Evolutionary conservation across 108 stramenopile genomes (phyloP), one percentile per base, ranked within the genome.

Genomic region (Phaeodactylum tricornutum): DNA sequence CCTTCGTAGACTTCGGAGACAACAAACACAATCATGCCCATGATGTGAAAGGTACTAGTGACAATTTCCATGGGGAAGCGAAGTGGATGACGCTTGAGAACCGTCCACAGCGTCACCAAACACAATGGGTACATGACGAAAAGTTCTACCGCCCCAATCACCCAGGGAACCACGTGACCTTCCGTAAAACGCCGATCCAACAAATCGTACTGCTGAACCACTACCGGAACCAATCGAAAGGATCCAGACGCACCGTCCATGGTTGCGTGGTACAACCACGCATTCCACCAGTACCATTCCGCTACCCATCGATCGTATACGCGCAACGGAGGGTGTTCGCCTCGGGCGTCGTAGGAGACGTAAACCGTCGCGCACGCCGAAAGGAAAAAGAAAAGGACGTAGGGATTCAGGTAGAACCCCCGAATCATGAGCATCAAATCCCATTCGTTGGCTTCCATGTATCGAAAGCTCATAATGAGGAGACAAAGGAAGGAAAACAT

Each of bases 251-350:
- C 50, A 14, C 50, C 50, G 32, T 52, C 50, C 50, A 52, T 52
- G 50, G 25, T 24, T 4, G 7, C 37, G 17, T 52, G 50, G 25
- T 52, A 52, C 12, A 52, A 25, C 50, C 50, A 52, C 3, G 50
- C 50, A 25, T 52, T 52, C 50, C 50, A 52, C 20, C 26, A 52
- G 21, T 52, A 52, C 50, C 50, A 52, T 37, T 52, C 50, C 22
- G 50, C 50, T 9, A 37, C 37, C 50, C 50, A 52, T 2, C 22
- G 50, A 25, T 52, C 50, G 36, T 37, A 36, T 11, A 36, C 15
- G 9, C 36, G 34, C 2, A 52, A 37, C 29, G 20, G 16, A 3
- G 24, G 29, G 21, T 16, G 22, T 2, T 5, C 4, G 9, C 9
- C 5, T n/a, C n/a, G n/a, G n/a, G 44, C 24, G 11, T 52, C 25